Base-by-base conservation (phyloP, 2,329 filamentous ascomycete species). In the Colletotrichum godetiae region DNA sequence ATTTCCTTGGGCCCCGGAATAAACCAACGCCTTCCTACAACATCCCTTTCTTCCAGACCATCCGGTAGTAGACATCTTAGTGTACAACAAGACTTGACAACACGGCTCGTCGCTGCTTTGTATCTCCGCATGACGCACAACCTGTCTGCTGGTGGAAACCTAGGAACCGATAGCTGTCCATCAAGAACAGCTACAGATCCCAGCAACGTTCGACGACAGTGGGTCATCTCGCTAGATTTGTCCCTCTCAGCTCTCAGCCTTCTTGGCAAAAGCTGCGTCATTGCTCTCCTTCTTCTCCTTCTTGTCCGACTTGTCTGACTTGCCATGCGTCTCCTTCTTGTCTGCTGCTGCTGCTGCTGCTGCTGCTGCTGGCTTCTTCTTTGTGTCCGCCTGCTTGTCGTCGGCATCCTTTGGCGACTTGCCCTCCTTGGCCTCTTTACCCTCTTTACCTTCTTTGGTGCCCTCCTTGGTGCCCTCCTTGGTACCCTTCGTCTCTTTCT, bases 251-350 rank as follows among this genome's bases (percentile, higher is more conserved):
- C 56, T 70, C n/a, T 61, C 71, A 33, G 46, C 49, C 49, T 61
- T 52, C 53, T 69, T 72, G 13, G 55, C 55, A 29, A 72, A 64
- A n/a, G 35, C 42, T 31, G 35, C 56, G 27, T 27, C 53, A 5
- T 35, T 53, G 13, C 67, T 53, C n/a, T 63, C 52, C 31, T 46
- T 53, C 13, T 52, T 35, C 55, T 57, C 56, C 37, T 66, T 37
- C 19, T 60, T 67, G 33, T 49, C 13, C 13, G 22, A 22, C 8
- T 80, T 77, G 61, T 68, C 75, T 22, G 67, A 72, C 52, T 75
- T 75, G 24, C 75, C 73, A n/a, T 59, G 66, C 37, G 55, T 27
- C 19, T 61, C 74, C 49, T 78, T 69, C 66, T 68, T 70, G 27
- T 72, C 67, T 60, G 67, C 42, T 49, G 19, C 19, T 49, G 42